These are phyloP conservation scores for Arthroderma sp. DNA, from an alignment of 2,329 filamentous ascomycete species.

Conservation along the genomic window DNA sequence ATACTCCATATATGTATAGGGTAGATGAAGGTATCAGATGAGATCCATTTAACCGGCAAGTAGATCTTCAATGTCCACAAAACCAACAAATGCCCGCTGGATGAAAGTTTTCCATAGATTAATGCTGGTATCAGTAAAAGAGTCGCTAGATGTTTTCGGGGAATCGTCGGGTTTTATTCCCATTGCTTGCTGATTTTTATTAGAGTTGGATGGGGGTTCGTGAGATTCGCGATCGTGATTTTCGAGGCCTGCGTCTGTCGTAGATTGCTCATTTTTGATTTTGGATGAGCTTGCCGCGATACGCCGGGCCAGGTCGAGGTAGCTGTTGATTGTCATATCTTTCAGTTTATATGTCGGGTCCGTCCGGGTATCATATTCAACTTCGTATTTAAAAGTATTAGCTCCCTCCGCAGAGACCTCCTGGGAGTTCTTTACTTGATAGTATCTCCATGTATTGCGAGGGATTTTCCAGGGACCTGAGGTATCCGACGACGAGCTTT, in stretches of 20 bases:
- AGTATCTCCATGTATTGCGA: not conserved
- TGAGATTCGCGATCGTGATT: no score
- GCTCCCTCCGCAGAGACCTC: conserved; percentile 19
- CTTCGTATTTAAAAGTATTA: conserved; percentile 53
- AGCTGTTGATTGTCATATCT: conserved; percentile 74
- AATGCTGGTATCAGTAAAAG: not conserved
- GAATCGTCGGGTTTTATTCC: no score
- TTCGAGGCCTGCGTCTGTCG: no score
- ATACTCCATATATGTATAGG: no score
- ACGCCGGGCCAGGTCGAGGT: conserved; percentile 63
- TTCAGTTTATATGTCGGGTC: conserved; percentile 62
- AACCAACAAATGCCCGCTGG: conserved; percentile 12
- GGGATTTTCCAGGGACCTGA: conserved; percentile 20
- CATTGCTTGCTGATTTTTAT: no score
- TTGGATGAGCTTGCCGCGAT: conserved; percentile 46
- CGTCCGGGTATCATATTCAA: conserved; percentile 75
- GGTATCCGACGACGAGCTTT: conserved; percentile 21
- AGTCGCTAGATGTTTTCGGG: not conserved
- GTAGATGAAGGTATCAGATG: no score
- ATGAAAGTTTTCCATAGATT: conserved; percentile 12
- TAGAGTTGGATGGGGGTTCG: no score
- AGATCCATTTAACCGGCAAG: no score
- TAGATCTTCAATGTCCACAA: conserved; percentile 6
- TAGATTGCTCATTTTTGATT: no score
- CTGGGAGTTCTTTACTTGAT: conserved; percentile 5